phyloP scores from a whole-genome alignment of 495 filamentous ascomycete genomes.

The Venustampulla echinocandica region DNA sequence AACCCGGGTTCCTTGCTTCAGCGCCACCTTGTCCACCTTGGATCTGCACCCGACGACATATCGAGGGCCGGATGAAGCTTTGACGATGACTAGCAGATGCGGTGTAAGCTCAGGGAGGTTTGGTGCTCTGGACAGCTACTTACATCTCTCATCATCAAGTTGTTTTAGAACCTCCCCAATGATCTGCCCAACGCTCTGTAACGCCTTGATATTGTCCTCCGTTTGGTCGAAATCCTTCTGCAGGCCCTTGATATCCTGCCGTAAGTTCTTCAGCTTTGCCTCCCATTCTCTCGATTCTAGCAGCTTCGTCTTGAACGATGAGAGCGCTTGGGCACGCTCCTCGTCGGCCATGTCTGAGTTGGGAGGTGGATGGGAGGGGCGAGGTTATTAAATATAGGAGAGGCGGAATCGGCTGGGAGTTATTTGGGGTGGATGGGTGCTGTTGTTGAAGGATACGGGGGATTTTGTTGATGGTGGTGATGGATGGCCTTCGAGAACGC shows the following conservation, averaged over 20 bases:
- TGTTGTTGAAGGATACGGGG: conserved; percentile 1
- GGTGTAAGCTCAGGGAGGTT: conserved; percentile 13
- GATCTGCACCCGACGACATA: conserved; percentile 98
- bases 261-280: conserved; percentile 84
- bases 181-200: conserved; percentile 98
- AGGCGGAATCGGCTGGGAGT: background rate
- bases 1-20: conserved; percentile 97
- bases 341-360: conserved; percentile 29
- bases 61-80: conserved; percentile 92
- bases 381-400: background rate
- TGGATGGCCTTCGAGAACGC: conserved; percentile 1
- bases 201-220: conserved; percentile 98
- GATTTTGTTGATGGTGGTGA: conserved; percentile 4
- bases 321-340: conserved; percentile 75
- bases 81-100: conserved; percentile 47
- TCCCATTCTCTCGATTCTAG: conserved; percentile 98
- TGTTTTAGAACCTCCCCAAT: conserved; percentile 99
- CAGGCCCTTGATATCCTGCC: conserved; percentile 88
- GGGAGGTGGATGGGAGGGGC: background rate
- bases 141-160: conserved; percentile 97
- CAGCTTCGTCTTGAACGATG: conserved; percentile 85
- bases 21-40: conserved; percentile 91
- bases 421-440: background rate
- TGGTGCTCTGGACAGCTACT: conserved; percentile 25
- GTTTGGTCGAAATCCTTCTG: conserved; percentile 94